Evolutionary conservation across 306 rosid species (phyloP).

Genomic region (Ceratonia siliqua): DNA sequence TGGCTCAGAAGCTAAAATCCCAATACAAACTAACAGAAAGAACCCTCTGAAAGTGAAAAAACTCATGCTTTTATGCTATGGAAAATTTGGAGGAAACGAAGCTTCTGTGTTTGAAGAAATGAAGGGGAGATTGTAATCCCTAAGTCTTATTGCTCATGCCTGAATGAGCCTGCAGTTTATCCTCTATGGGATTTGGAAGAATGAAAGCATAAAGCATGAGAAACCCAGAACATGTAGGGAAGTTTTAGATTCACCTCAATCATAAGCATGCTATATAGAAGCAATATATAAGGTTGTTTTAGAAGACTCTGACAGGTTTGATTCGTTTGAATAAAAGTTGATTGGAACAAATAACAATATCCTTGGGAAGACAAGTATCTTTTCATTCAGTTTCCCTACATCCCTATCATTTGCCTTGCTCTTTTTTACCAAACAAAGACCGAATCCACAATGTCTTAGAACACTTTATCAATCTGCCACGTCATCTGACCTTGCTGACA

Average conservation of each 20-base stretch:
- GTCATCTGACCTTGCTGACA: slow-evolving; percentile 46
- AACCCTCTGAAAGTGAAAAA: slow-evolving; percentile 49
- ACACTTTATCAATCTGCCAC: slow-evolving; percentile 42
- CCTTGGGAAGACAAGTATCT: slow-evolving; percentile 94
- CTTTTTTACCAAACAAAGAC: slow-evolving; percentile 67
- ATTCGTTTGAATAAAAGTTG: slow-evolving; percentile 87
- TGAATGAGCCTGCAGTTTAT: slow-evolving; percentile 44
- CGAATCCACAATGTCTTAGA: slow-evolving; percentile 35
- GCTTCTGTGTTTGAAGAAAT: slow-evolving; percentile 31
- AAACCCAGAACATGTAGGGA: slow-evolving; percentile 66
- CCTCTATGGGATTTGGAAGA: slow-evolving; percentile 71
- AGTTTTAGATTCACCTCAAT: slow-evolving; percentile 77
- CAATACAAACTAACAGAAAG: slow-evolving; percentile 53
- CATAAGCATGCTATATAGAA: slow-evolving; percentile 72
- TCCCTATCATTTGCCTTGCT: slow-evolving; percentile 55
- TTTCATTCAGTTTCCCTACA: slow-evolving; percentile 53
- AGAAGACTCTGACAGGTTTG: slow-evolving; percentile 86
- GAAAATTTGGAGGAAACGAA: slow-evolving; percentile 35
- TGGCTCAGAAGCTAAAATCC: slow-evolving; percentile 69
- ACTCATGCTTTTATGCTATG: slow-evolving; percentile 48
- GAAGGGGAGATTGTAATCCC: slow-evolving; percentile 29
- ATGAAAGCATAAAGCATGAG: slow-evolving; percentile 59
- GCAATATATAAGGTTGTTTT: slow-evolving; percentile 81
- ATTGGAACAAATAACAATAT: slow-evolving; percentile 75
- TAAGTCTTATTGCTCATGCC: slow-evolving; percentile 46